Conservation (phyloP, 345 rosid species). For the Capsella bursapastoris region DNA sequence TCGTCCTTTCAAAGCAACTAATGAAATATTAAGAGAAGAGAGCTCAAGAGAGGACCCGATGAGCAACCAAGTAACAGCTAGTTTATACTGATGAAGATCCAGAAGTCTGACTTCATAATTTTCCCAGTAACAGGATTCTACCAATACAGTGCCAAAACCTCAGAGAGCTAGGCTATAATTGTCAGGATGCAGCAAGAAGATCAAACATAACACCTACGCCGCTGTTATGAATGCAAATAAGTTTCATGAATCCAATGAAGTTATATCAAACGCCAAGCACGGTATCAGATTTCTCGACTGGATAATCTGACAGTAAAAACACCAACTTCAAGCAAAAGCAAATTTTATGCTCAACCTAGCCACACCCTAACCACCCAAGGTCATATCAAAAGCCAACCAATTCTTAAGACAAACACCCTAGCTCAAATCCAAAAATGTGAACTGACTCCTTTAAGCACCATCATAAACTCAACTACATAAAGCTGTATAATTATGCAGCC, state of each 20-base stretch:
- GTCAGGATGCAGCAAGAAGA: conserved; percentile 20
- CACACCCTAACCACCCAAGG: conserved; percentile 22
- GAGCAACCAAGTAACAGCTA: conserved; percentile 1
- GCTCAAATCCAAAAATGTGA: conserved; percentile 7
- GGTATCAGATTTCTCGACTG: conserved; percentile 13
- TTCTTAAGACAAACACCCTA: conserved; percentile 19
- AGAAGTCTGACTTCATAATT: conserved; percentile 1
- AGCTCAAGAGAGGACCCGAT: conserved; percentile 6
- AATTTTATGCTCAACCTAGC: conserved; percentile 16
- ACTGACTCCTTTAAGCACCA: conserved; percentile 1
- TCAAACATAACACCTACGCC: conserved; percentile 24
- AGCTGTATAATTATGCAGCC: neutral
- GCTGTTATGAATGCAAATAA: conserved; percentile 4
- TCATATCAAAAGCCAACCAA: conserved; percentile 18
- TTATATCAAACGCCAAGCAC: conserved; percentile 1
- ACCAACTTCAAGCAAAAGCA: conserved; percentile 23
- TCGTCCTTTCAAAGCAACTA: conserved; percentile 4
- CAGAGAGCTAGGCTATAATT: conserved; percentile 26
- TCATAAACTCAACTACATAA: conserved; percentile 16
- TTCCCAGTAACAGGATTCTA: conserved; percentile 10
- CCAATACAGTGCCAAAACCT: conserved; percentile 2
- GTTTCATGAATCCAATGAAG: neutral
- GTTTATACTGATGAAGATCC: conserved; percentile 7
- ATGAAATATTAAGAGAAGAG: conserved; percentile 2
- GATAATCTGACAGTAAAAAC: conserved; percentile 14